These are phyloP conservation scores for Lasiodiplodia citricola DNA, from an alignment of 2,329 filamentous ascomycete genomes.

Conservation along the genomic window DNA sequence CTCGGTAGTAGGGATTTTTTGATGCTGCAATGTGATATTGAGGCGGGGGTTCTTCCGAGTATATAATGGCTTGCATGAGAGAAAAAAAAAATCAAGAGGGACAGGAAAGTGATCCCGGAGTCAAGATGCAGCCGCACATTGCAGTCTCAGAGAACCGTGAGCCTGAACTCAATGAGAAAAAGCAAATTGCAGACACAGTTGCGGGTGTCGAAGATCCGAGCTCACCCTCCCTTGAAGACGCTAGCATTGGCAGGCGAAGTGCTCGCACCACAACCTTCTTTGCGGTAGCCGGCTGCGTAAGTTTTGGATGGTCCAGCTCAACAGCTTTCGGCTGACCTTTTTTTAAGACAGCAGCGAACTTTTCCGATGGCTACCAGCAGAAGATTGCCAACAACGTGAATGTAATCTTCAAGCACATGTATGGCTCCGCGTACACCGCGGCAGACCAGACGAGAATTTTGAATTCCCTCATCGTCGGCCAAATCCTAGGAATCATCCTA, in stretches of 20 bases:
- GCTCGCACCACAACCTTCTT: conserved; percentile 4
- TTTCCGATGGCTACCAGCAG: conserved; percentile 17
- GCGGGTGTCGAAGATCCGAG: not conserved
- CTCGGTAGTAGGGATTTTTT: not conserved
- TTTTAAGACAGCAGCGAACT: conserved; percentile 6
- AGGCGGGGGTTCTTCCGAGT: not conserved
- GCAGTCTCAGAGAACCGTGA: not conserved
- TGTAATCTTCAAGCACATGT: conserved; percentile 17
- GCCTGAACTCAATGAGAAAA: not conserved
- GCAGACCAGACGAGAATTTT: conserved; percentile 12
- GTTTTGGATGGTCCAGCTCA: not conserved
- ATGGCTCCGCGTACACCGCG: conserved; percentile 3
- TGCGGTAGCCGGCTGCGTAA: conserved; percentile 13
- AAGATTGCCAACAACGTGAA: conserved; percentile 6
- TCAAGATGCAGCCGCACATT: conserved; percentile 1
- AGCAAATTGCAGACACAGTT: not conserved
- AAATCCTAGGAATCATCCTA: conserved; percentile 41
- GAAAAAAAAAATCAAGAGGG: not conserved
- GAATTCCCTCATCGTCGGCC: conserved; percentile 41
- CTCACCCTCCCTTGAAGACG: not conserved
- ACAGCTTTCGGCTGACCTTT: not conserved
- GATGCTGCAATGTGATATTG: not conserved
- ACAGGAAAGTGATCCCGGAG: not conserved
- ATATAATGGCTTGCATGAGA: not conserved
- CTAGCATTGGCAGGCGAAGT: not conserved